phyloP scores from a whole-genome alignment of 2,329 filamentous ascomycete genomes.

The Fusarium ramigenum region DNA sequence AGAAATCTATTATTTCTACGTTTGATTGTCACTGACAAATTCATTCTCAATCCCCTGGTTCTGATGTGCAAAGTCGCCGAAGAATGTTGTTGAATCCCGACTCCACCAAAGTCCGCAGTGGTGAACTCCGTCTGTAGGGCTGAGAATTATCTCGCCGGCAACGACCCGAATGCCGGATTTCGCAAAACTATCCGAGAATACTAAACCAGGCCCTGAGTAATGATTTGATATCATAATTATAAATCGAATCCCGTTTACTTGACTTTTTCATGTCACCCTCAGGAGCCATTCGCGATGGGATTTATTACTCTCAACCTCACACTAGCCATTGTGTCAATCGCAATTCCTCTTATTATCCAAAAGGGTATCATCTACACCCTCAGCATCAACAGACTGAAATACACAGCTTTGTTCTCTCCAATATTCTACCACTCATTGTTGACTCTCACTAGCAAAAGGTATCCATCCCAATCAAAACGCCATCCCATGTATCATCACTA shows the following conservation, averaged over 20 bases:
- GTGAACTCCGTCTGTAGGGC: background rate
- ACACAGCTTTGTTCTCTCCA: background rate
- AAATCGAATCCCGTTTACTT: no score
- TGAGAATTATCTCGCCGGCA: background rate
- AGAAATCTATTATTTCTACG: background rate
- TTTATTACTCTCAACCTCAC: background rate
- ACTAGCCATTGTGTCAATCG: background rate
- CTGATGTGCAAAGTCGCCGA: background rate
- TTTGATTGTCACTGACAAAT: background rate
- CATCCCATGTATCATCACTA: constrained; percentile 9
- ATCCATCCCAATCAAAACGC: constrained; percentile 21
- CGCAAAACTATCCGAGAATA: background rate
- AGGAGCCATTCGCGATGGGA: no score
- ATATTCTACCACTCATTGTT: no score
- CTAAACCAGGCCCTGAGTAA: no score
- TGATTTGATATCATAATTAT: no score
- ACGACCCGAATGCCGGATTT: background rate
- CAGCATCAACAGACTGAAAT: background rate
- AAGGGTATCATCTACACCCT: background rate
- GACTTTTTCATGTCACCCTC: no score
- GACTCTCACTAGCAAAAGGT: constrained; percentile 14
- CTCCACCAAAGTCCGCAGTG: background rate
- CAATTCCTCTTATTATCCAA: background rate
- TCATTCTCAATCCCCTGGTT: background rate
- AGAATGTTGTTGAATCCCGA: background rate